Percentiles rank a stretch among this genome's conserved stretches.
phyloP scores from a whole-genome alignment of 345 rosid genomes.

The Syzygium jambos region DNA sequence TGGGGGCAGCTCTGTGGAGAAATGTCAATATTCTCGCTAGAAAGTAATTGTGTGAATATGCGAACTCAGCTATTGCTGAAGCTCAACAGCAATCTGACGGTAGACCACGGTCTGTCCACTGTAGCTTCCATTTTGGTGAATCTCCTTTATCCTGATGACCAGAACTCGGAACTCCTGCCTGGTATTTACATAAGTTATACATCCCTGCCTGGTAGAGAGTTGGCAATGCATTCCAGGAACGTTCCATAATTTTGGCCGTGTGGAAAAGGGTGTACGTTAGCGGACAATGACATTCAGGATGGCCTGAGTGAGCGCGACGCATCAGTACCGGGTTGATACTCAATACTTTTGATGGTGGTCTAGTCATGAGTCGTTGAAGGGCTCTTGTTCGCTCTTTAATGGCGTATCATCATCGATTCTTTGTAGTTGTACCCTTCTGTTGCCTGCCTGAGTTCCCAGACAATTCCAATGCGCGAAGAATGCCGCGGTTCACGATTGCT shows the following conservation, averaged over 20 bases:
- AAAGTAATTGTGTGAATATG: background rate
- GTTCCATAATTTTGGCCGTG: background rate
- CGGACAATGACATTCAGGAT: background rate
- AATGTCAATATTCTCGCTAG: background rate
- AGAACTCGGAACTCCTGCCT: background rate
- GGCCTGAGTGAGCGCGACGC: fast-evolving
- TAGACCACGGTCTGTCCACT: background rate
- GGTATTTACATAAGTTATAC: background rate
- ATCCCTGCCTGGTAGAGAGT: background rate
- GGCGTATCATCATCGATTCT: background rate
- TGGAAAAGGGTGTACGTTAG: background rate
- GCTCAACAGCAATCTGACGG: background rate
- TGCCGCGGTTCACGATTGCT: background rate
- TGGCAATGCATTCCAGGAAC: background rate
- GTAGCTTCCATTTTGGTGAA: background rate
- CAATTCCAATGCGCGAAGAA: background rate
- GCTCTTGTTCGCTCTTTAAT: background rate
- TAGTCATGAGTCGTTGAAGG: background rate
- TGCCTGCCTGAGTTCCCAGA: background rate
- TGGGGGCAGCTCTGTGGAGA: background rate
- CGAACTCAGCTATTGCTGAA: background rate
- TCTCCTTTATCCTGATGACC: background rate
- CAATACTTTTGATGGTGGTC: background rate
- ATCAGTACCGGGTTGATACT: background rate
- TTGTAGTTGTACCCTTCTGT: background rate